These are phyloP conservation scores for Populus tomentosa DNA, from an alignment of 441 rosid genomes.

Conservation along the genomic window DNA sequence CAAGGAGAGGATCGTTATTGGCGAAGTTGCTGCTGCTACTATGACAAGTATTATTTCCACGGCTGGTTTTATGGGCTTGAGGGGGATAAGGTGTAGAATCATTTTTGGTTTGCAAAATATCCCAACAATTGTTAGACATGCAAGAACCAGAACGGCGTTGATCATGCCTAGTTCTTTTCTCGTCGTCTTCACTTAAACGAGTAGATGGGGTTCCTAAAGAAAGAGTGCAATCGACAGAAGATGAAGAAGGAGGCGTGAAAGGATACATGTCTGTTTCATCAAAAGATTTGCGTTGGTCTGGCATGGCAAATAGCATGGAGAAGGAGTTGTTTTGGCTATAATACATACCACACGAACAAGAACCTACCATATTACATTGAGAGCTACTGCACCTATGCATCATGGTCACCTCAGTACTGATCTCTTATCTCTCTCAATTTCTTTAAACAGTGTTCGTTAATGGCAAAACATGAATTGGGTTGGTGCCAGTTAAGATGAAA, in stretches of 20 bases:
- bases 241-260: constrained; percentile 38
- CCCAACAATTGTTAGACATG: constrained; percentile 52
- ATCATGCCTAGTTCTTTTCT: constrained; percentile 43
- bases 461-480: not conserved
- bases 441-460: not conserved
- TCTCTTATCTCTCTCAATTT: not conserved
- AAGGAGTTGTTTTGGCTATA: constrained; percentile 54
- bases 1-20: constrained; percentile 46
- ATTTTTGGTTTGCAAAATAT: constrained; percentile 35
- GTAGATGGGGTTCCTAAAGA: constrained; percentile 92
- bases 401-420: constrained; percentile 19
- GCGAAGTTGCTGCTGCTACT: constrained; percentile 15
- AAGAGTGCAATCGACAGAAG: constrained; percentile 95
- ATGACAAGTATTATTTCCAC: constrained; percentile 21
- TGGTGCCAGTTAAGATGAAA: no score
- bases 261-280: constrained; percentile 40
- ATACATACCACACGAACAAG: constrained; percentile 62
- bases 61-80: constrained; percentile 27
- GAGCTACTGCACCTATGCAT: constrained; percentile 66
- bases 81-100: constrained; percentile 20
- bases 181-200: constrained; percentile 60
- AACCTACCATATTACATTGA: constrained; percentile 50
- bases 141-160: constrained; percentile 36
- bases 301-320: constrained; percentile 57
- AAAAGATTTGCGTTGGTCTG: constrained; percentile 27